Percentiles rank a stretch among this genome's conserved stretches.
Evolutionary conservation across 2,329 filamentous ascomycete genomes (phyloP).

Genomic region (Pestalotiopsis sp.): DNA sequence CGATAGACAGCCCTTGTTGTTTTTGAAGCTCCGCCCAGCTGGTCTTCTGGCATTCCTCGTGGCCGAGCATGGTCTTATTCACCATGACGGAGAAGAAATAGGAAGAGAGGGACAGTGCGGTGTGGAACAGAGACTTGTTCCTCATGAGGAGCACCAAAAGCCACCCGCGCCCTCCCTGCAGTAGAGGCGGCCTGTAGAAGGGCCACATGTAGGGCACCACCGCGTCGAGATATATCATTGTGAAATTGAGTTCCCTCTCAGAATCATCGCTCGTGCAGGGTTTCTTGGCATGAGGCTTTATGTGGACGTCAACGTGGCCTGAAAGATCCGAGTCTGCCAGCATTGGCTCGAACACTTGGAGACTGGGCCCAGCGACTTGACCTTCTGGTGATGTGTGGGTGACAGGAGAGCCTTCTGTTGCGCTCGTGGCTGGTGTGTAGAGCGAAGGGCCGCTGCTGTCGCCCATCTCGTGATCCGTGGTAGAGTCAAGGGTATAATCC

Average conservation of each 20-base stretch:
- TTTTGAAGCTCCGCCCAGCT: constrained; percentile 41
- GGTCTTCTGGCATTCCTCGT: constrained; percentile 34
- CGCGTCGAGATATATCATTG: constrained; percentile 63
- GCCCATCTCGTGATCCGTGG: not conserved
- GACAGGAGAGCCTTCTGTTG: not conserved
- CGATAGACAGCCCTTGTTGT: constrained; percentile 45
- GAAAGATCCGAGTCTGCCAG: not conserved
- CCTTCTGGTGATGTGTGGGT: not conserved
- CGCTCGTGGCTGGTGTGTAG: constrained; percentile 11
- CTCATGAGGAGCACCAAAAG: constrained; percentile 56
- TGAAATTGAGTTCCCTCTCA: constrained; percentile 32
- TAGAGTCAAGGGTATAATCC: constrained; percentile 1
- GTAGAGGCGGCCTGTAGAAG: constrained; percentile 57
- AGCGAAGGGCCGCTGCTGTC: constrained; percentile 7
- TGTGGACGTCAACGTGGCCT: not conserved
- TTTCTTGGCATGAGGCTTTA: not conserved
- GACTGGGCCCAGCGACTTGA: not conserved
- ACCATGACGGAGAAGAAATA: constrained; percentile 56
- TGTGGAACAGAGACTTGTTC: constrained; percentile 59
- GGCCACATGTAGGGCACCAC: constrained; percentile 64
- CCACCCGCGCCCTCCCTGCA: constrained; percentile 61
- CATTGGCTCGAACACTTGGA: not conserved
- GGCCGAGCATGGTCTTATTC: constrained; percentile 30
- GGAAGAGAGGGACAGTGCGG: constrained; percentile 53
- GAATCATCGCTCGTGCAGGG: constrained; percentile 5